A percentile compares a stretch with the other conserved stretches of the same genome.
Conservation (phyloP, 2,329 filamentous ascomycete genomes). For the Phaeomoniella chlamydospora region DNA sequence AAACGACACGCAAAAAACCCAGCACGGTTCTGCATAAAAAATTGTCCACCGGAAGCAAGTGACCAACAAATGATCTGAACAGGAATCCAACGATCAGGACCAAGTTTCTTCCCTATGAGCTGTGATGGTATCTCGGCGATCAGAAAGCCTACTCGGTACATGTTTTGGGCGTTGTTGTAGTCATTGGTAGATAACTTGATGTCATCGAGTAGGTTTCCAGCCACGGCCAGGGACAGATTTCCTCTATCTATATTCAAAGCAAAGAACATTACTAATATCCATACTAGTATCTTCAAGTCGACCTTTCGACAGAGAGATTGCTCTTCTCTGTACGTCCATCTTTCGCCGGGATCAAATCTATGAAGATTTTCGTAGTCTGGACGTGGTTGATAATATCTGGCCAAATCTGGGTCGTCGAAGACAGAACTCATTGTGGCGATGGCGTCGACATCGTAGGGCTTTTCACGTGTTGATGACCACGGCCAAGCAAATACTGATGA, state of each 20-base stretch:
- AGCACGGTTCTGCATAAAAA: slow-evolving; percentile 14
- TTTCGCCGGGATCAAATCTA: slow-evolving; percentile 16
- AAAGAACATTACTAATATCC: slow-evolving; percentile 45
- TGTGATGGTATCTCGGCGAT: slow-evolving; percentile 17
- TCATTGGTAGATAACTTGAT: slow-evolving; percentile 32
- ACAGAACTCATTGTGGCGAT: slow-evolving; percentile 28
- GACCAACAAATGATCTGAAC: slow-evolving; percentile 16
- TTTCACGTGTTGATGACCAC: neutral
- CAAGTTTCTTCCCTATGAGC: slow-evolving; percentile 16
- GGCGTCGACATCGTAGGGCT: slow-evolving; percentile 7
- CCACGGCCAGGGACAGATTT: slow-evolving; percentile 46
- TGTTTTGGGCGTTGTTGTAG: slow-evolving; percentile 16
- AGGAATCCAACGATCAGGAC: slow-evolving; percentile 15
- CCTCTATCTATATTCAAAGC: slow-evolving; percentile 49
- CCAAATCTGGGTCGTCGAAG: slow-evolving; percentile 27
- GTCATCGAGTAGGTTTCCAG: slow-evolving; percentile 43
- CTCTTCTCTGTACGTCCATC: slow-evolving; percentile 17
- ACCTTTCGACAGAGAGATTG: slow-evolving; percentile 25
- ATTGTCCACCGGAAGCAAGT: slow-evolving; percentile 12
- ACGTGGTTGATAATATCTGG: slow-evolving; percentile 17
- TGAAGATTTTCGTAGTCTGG: slow-evolving; percentile 22
- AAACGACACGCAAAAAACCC: slow-evolving; percentile 28
- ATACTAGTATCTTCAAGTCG: slow-evolving; percentile 26
- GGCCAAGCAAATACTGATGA: no score
- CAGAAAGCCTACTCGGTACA: slow-evolving; percentile 15